A percentile compares a stretch with the other conserved stretches of the same genome.
These are phyloP conservation scores for Fusarium camptoceras DNA, from an alignment of 2,329 filamentous ascomycete species.

Conservation along the genomic window DNA sequence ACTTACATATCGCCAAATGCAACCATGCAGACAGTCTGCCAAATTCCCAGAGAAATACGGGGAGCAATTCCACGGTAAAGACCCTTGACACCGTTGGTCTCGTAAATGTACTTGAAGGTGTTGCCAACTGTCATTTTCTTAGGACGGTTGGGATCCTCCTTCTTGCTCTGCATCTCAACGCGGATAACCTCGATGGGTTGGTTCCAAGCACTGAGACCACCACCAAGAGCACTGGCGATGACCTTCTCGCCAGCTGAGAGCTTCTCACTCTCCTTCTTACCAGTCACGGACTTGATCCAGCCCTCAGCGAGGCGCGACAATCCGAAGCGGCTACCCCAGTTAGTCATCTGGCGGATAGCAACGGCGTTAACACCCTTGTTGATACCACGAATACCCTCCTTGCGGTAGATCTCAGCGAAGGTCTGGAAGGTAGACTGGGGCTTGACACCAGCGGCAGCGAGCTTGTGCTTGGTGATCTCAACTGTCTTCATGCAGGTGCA, in stretches of 20 bases:
- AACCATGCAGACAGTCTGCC: constrained; percentile 99
- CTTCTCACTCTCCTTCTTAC: constrained; percentile 84
- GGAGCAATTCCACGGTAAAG: constrained; percentile 96
- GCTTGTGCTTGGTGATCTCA: constrained; percentile 98
- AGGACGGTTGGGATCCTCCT: constrained; percentile 94
- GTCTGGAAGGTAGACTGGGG: constrained; percentile 92
- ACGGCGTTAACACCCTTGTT: constrained; percentile 99
- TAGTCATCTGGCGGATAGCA: constrained; percentile 98
- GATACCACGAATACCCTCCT: constrained; percentile 93
- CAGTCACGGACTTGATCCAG: constrained; percentile 81
- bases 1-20: constrained; percentile 96
- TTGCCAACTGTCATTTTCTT: constrained; percentile 99
- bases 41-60: constrained; percentile 93
- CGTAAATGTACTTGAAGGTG: constrained; percentile 88
- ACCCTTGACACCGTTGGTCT: constrained; percentile 86
- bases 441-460: constrained; percentile 83
- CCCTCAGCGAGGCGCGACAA: constrained; percentile 91
- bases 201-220: constrained; percentile 97
- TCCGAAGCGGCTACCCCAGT: constrained; percentile 98
- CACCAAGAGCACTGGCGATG: constrained; percentile 84
- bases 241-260: constrained; percentile 88
- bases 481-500: constrained; percentile 99
- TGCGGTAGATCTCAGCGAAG: constrained; percentile 96
- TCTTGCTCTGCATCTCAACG: constrained; percentile 99
- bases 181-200: constrained; percentile 99